Evolutionary conservation across 305 asterid genomes (phyloP).

Genomic region (Fraxinus paxiana): DNA sequence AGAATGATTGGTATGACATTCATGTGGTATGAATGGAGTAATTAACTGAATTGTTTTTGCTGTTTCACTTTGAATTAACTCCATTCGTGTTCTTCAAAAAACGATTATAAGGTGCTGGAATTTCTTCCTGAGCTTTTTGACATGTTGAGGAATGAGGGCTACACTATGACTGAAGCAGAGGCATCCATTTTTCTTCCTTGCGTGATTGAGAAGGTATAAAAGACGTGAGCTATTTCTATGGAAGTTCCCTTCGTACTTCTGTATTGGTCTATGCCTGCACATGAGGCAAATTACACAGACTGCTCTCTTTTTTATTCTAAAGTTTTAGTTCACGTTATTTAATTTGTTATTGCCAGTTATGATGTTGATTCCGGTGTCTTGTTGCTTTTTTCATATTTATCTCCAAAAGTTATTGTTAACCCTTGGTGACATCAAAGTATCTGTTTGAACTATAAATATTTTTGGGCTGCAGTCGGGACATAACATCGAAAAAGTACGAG

Average conservation of each 20-base stretch:
- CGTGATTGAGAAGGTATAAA: slow-evolving; percentile 81
- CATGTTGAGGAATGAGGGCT: slow-evolving; percentile 78
- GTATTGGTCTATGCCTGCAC: background rate
- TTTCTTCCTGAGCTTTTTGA: slow-evolving; percentile 94
- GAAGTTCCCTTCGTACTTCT: slow-evolving; percentile 6
- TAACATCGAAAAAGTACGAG: slow-evolving; percentile 88
- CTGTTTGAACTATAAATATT: slow-evolving; percentile 5
- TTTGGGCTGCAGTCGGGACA: slow-evolving; percentile 77
- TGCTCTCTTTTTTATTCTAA: background rate
- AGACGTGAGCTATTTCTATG: slow-evolving; percentile 4
- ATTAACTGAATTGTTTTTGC: background rate
- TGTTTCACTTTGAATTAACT: slow-evolving; percentile 8
- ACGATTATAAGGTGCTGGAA: slow-evolving; percentile 75
- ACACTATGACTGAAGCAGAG: slow-evolving; percentile 89
- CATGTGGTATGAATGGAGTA: background rate
- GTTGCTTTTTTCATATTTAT: slow-evolving; percentile 3
- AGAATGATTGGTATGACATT: background rate
- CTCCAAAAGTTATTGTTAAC: background rate
- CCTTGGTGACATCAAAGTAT: background rate
- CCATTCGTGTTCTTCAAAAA: slow-evolving; percentile 17
- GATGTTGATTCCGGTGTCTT: background rate
- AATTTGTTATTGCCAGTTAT: background rate
- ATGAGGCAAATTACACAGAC: background rate
- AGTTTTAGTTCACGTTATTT: background rate
- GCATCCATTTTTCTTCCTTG: slow-evolving; percentile 94